Evolutionary conservation across 495 filamentous ascomycete genomes (phyloP).

Genomic region (Haplographium delicatum): DNA sequence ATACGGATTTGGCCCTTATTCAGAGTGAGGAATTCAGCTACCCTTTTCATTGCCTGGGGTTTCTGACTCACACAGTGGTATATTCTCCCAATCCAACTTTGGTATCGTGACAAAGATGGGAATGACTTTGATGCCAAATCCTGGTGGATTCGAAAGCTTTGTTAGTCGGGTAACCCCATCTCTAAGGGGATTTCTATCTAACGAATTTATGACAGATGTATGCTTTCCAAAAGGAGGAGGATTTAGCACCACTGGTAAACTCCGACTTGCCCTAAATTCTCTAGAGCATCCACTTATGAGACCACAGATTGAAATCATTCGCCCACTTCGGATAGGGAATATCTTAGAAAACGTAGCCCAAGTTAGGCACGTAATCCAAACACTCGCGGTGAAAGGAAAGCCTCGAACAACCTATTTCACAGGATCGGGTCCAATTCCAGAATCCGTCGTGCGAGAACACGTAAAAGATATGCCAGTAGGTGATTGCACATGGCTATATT

Average conservation of each 20-base stretch:
- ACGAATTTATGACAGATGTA: background rate
- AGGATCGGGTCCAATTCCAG: constrained; percentile 34
- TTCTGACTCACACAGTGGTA: constrained; percentile 24
- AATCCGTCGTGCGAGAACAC: constrained; percentile 30
- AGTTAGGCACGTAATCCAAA: constrained; percentile 45
- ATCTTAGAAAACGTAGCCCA: constrained; percentile 54
- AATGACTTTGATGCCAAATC: constrained; percentile 46
- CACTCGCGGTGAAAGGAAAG: constrained; percentile 36
- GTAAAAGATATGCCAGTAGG: constrained; percentile 34
- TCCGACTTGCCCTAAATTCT: background rate
- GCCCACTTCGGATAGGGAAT: constrained; percentile 42
- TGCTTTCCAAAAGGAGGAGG: background rate
- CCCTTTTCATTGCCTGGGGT: background rate
- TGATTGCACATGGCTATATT: constrained; percentile 43
- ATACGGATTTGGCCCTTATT: constrained; percentile 36
- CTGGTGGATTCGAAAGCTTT: constrained; percentile 11
- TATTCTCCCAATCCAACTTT: constrained; percentile 50
- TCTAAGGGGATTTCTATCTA: too few species aligned
- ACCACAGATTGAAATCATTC: constrained; percentile 38
- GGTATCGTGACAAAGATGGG: constrained; percentile 52
- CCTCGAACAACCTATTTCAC: constrained; percentile 40
- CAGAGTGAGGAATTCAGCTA: constrained; percentile 22
- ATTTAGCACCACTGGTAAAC: background rate
- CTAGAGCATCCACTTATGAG: background rate
- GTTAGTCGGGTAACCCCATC: background rate